phyloP scores from a whole-genome alignment of 495 filamentous ascomycete species.

The Penicillium paradoxum region DNA sequence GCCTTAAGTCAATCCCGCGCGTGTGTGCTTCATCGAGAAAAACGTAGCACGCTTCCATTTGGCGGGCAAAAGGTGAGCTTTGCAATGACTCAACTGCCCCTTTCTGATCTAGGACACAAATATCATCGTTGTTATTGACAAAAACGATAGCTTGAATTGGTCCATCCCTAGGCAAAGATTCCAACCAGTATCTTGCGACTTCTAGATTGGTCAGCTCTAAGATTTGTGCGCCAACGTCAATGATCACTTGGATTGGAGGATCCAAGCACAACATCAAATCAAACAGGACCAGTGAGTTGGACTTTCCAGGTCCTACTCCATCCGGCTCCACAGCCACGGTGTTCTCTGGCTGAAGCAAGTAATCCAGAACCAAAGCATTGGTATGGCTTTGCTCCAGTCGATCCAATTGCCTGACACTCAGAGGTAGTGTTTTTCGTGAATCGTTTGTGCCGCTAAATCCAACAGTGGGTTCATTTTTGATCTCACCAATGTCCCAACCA shows the following conservation, averaged over 20 bases:
- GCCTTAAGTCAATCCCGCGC: constrained; percentile 64
- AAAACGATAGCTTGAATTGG: constrained; percentile 41
- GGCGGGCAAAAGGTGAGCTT: constrained; percentile 54
- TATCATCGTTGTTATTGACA: constrained; percentile 41
- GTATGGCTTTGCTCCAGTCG: constrained; percentile 53
- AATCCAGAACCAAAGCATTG: constrained; percentile 57
- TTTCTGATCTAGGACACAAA: constrained; percentile 42
- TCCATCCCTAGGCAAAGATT: constrained; percentile 5
- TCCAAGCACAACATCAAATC: constrained; percentile 34
- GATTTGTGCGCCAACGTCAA: constrained; percentile 73
- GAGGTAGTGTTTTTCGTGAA: constrained; percentile 50
- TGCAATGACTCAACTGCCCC: constrained; percentile 48
- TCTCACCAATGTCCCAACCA: constrained; percentile 60
- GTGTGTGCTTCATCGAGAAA: constrained; percentile 77
- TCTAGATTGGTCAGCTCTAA: constrained; percentile 56
- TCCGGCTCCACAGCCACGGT: constrained; percentile 27
- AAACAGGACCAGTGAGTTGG: constrained; percentile 44
- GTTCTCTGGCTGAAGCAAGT: constrained; percentile 56
- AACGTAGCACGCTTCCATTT: constrained; percentile 59
- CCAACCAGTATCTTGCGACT: constrained; percentile 29
- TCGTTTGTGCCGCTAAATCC: constrained; percentile 77
- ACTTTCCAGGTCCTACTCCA: background rate
- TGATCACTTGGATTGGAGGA: constrained; percentile 51
- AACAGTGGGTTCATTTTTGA: constrained; percentile 45
- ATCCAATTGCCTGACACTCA: constrained; percentile 52